Conservation (phyloP, 2,329 filamentous ascomycete genomes). For the Huntiella bhutanensis region DNA sequence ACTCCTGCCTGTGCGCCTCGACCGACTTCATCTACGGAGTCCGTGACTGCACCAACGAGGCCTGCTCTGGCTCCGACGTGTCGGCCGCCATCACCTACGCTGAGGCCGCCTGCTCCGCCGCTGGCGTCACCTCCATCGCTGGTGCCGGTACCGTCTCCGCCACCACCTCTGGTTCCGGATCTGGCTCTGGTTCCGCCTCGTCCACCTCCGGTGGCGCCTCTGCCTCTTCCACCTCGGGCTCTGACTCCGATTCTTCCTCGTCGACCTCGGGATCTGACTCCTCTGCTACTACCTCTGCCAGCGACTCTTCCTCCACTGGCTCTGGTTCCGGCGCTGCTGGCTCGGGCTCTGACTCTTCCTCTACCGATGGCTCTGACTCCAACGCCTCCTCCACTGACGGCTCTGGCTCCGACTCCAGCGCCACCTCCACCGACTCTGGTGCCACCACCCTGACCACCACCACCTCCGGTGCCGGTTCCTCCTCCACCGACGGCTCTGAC, state of each 20-base stretch:
- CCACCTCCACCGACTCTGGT: neutral
- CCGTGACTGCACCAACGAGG: slow-evolving; percentile 29
- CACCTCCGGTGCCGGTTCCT: slow-evolving; percentile 12
- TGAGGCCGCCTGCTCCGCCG: slow-evolving; percentile 20
- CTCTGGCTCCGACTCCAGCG: slow-evolving; percentile 3
- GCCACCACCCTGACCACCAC: slow-evolving; percentile 14
- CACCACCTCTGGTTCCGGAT: slow-evolving; percentile 12
- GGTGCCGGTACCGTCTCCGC: slow-evolving; percentile 13
- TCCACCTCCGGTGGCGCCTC: slow-evolving; percentile 13
- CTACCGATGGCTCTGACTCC: neutral
- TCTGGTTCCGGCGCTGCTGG: slow-evolving; percentile 13
- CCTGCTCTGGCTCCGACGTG: slow-evolving; percentile 22
- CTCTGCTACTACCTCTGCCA: too few relatives aligned
- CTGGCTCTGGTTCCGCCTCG: slow-evolving; percentile 12
- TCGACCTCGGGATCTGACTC: too few relatives aligned
- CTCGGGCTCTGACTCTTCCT: neutral
- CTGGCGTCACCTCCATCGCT: slow-evolving; percentile 8
- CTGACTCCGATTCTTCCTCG: slow-evolving; percentile 5
- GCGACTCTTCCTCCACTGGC: slow-evolving; percentile 14
- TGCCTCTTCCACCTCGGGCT: slow-evolving; percentile 15
- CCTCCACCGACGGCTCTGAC: slow-evolving; percentile 12
- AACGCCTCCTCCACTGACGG: neutral
- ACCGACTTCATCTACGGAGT: slow-evolving; percentile 29
- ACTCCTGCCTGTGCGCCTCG: slow-evolving; percentile 29
- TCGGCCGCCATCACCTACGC: slow-evolving; percentile 22